Evolutionary conservation across 805 yeast species (phyloP), one percentile per base, ranked within the genome.

Genomic region (Cyberlindnera galapagoensis): DNA sequence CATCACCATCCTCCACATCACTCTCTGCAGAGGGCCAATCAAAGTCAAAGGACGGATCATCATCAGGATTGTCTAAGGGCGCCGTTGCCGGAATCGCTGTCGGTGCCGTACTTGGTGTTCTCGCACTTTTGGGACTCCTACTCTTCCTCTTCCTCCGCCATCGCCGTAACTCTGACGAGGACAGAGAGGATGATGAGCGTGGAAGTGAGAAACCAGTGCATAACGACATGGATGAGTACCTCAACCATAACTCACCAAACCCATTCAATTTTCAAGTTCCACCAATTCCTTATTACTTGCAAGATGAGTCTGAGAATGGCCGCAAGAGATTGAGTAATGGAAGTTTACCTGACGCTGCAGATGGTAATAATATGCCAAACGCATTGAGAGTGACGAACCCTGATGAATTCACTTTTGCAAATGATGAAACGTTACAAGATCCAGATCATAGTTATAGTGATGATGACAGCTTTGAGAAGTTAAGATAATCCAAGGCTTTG

Each of bases 31-130:
- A 11, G 19, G 30, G 16, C 30, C 30, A 4, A 22, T 17, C 19
- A 26, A 26, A 2, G 13, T 16, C 25, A 3, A n/a, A 8, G 9
- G n/a, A 9, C 24, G 7, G 11, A 7, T 21, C 26, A 11, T 21
- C 18, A 4, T 30, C 42, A 13, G 35, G 32, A 3, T 21, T 40
- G 28, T 43, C 39, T 28, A 56, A 48, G 21, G 80, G 80, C 12
- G 76, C 77, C 14, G 72, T 74, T 34, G 80, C 76, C 8, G 80
- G 80, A 28, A 68, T 74, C 18, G 80, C 71, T n/a, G 59, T 71
- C 24, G 80, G 80, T 18, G 63, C 61, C 6, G 57, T 73, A 9
- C 60, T 52, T 14, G 80, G 76, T 37, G 49, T 65, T 1, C 22
- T 69, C 3, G 68, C 62, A 1, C 57, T 59, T 6, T 42, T 69